Base-by-base conservation (phyloP, 2,329 filamentous ascomycete genomes). In the Aureobasidium musti region DNA sequence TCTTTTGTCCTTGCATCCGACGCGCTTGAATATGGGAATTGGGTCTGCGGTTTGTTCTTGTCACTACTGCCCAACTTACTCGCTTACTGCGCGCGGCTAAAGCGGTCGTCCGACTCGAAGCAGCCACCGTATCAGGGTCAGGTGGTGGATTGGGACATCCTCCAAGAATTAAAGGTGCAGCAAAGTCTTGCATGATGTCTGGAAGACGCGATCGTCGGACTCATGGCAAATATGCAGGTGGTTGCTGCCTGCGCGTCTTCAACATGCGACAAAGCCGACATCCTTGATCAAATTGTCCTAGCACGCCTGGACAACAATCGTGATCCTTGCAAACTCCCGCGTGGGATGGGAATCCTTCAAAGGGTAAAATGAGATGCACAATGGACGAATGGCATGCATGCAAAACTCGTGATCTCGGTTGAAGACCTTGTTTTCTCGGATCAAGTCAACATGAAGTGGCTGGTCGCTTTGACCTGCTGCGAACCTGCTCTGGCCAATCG, bases 391-490 rank as follows among this genome's bases (percentile, higher is more conserved):
- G 23, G 26, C 23, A 39, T 45, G 21, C 7, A 11, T 13, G 17
- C 23, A 14, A 43, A 43, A 64, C 61, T 54, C 61, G 61, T 64
- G 61, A 64, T 37, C 39, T 54, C 50, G 61, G 50, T 54, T 54
- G 26, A 43, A n/a, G 56, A 28, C 19, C 43, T 63, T 50, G 30
- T 50, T 50, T 33, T 21, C 7, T 35, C 3, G 28, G 19, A 30
- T 53, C 14, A n/a, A 5, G 13, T 21, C 50, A 19, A 30, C 49
- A 60, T 35, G 30, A 45, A 50, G 37, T 64, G 61, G 61, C 50
- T 64, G 50, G 61, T 64, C 61, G 61, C 28, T 64, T 54, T 64
- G 60, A 63, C 60, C 33, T 63, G 47, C 60, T 54, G 61, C 61
- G 47, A 47, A 43, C 26, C 30, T 26, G 26, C 49, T 52, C 30